Conservation (phyloP, 345 rosid species). For the Geranium brycei region DNA sequence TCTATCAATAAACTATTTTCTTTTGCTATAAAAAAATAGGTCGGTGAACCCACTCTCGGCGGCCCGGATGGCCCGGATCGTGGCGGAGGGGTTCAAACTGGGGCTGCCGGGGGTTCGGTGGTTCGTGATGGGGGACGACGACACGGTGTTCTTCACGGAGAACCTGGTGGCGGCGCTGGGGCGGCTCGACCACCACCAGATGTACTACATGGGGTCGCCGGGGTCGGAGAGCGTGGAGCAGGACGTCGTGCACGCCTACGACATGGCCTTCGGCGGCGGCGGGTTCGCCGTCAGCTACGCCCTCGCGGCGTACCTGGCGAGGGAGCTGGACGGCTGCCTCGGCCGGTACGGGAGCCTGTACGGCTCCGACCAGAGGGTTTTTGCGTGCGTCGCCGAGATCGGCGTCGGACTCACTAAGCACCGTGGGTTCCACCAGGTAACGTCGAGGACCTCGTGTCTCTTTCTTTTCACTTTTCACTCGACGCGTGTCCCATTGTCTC, state of each 20-base stretch:
- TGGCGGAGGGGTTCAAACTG: constrained; percentile 44
- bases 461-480: background rate
- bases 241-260: constrained; percentile 45
- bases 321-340: constrained; percentile 53
- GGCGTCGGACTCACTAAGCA: constrained; percentile 59
- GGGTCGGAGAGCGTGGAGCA: constrained; percentile 79
- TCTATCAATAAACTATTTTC: too few species aligned
- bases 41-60: constrained; percentile 54
- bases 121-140: constrained; percentile 97
- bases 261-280: constrained; percentile 93
- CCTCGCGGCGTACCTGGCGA: constrained; percentile 42
- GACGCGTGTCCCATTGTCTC: background rate
- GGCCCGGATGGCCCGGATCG: constrained; percentile 61
- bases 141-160: constrained; percentile 52
- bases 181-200: constrained; percentile 54
- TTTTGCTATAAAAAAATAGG: too few species aligned
- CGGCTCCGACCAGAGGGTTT: constrained; percentile 79
- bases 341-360: constrained; percentile 48
- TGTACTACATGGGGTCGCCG: constrained; percentile 72
- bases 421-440: constrained; percentile 81
- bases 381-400: constrained; percentile 59
- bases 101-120: constrained; percentile 46
- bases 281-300: constrained; percentile 74
- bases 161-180: constrained; percentile 52
- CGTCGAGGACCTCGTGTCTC: background rate